Evolutionary conservation across 2,329 filamentous ascomycete species (phyloP).

Genomic region (Aspergillus floridensis): DNA sequence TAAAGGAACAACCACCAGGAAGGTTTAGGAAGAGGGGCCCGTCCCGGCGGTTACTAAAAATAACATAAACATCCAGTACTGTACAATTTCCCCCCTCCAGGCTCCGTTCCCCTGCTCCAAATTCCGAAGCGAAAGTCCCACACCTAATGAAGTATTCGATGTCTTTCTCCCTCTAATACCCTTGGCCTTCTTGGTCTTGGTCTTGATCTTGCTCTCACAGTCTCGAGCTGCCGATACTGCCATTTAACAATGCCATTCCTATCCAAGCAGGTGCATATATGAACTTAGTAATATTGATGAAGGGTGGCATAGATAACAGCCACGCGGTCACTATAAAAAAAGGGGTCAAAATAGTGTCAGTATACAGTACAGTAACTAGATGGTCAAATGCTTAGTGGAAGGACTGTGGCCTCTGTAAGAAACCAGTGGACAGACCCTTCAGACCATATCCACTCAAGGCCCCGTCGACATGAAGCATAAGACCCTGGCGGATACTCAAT

Average conservation of each 20-base stretch:
- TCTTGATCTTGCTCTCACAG: neutral
- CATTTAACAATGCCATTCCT: neutral
- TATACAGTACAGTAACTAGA: too few species aligned
- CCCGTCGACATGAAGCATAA: neutral
- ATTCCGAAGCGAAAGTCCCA: too few species aligned
- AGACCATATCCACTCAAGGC: neutral
- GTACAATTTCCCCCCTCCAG: neutral
- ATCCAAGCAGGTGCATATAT: neutral
- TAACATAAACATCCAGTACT: neutral
- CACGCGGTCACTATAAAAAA: too few species aligned
- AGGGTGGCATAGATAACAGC: too few species aligned
- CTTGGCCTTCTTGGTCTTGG: neutral
- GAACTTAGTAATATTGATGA: neutral
- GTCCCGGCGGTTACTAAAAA: conserved; percentile 5
- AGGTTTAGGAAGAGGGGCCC: neutral
- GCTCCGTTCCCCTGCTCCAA: neutral
- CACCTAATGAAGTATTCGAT: neutral
- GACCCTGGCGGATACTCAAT: neutral
- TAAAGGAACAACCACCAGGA: neutral
- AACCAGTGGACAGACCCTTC: neutral
- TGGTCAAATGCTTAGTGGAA: too few species aligned
- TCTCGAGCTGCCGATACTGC: neutral
- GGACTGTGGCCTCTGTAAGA: neutral
- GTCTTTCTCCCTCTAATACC: neutral
- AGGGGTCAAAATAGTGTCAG: too few species aligned